These are phyloP conservation scores for Athelia sp. DNA, from an alignment of 1,284 basidiomycete genomes.

Conservation along the genomic window DNA sequence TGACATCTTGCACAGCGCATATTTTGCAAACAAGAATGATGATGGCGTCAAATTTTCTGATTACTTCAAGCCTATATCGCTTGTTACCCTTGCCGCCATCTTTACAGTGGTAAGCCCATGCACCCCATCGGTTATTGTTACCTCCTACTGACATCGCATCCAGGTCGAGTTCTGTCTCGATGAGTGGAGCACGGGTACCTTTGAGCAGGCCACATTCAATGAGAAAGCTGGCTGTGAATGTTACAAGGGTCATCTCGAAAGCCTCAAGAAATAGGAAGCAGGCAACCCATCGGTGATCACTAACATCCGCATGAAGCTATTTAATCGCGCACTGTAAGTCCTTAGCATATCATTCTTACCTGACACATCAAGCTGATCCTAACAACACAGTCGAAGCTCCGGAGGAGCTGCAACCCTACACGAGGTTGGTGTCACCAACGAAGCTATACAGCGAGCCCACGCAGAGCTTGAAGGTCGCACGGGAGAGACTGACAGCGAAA, in stretches of 20 bases:
- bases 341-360: not conserved
- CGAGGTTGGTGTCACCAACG: not conserved
- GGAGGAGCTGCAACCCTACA: not conserved
- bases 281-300: not conserved
- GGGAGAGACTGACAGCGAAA: not conserved
- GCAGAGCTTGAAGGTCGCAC: not conserved
- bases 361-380: not conserved
- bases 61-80: constrained; percentile 1
- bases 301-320: not conserved
- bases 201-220: not conserved
- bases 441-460: not conserved
- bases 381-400: not conserved
- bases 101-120: not conserved
- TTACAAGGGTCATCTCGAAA: not conserved
- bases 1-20: constrained; percentile 1
- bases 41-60: constrained; percentile 1
- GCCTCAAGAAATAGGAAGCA: not conserved
- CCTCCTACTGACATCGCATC: not conserved
- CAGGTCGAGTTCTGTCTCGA: not conserved
- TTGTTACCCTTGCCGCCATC: not conserved
- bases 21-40: not conserved
- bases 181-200: not conserved
- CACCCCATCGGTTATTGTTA: not conserved
- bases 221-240: not conserved
- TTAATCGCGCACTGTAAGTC: constrained; percentile 1